Evolutionary conservation across 2,329 filamentous ascomycete genomes (phyloP).

Genomic region (Neonectria neomacrospora): DNA sequence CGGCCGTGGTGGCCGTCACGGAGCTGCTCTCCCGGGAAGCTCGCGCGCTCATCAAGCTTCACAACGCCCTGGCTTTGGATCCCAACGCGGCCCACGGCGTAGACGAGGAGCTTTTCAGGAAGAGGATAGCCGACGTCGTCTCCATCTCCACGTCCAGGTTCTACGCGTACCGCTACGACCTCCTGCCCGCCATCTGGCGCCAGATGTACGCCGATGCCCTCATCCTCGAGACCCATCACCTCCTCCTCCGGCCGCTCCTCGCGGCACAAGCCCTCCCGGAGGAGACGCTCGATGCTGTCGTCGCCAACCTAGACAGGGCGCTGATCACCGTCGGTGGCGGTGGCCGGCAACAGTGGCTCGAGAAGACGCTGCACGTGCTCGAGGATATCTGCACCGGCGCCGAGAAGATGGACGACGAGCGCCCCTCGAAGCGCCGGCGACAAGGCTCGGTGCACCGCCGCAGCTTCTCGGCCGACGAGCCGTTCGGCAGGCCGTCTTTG

Average conservation of each 20-base stretch:
- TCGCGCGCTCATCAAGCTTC: constrained; percentile 35
- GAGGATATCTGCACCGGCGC: constrained; percentile 42
- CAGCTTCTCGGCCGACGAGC: constrained; percentile 46
- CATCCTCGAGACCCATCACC: constrained; percentile 67
- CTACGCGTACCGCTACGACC: constrained; percentile 74
- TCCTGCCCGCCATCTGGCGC: constrained; percentile 75
- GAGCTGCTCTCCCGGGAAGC: constrained; percentile 48
- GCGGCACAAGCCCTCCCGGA: constrained; percentile 24
- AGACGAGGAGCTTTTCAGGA: constrained; percentile 46
- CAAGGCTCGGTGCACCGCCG: constrained; percentile 6
- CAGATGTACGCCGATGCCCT: constrained; percentile 77
- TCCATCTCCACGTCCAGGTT: constrained; percentile 72
- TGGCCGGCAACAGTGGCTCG: constrained; percentile 59
- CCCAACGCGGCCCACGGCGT: background rate
- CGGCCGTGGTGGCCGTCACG: constrained; percentile 36
- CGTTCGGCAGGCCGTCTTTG: constrained; percentile 44
- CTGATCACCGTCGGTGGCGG: constrained; percentile 79
- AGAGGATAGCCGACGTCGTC: constrained; percentile 66
- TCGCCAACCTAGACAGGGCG: constrained; percentile 78
- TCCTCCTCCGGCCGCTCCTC: constrained; percentile 39
- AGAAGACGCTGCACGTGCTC: constrained; percentile 60
- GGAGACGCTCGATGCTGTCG: constrained; percentile 61
- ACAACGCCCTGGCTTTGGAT: constrained; percentile 26
- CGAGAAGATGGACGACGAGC: constrained; percentile 22
- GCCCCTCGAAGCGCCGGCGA: constrained; percentile 39